phyloP scores from a whole-genome alignment of 148 eudicot species.

The Spergularia bocconei region DNA sequence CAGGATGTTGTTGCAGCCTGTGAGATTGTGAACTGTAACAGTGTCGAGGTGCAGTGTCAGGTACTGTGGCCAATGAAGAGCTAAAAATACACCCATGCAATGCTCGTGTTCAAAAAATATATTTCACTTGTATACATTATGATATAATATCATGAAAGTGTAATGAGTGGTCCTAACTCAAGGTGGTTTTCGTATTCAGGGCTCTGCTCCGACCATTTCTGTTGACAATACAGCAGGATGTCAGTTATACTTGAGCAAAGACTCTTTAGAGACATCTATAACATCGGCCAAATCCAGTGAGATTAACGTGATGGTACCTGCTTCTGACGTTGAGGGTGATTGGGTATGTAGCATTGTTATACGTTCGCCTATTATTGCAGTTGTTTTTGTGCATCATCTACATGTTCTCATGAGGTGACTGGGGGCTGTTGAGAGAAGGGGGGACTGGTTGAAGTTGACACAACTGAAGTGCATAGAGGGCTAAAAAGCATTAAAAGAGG shows the following conservation, averaged over 20 bases:
- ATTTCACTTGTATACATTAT: constrained; percentile 1
- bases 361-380: not conserved
- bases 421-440: not conserved
- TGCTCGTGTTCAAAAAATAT: too few relatives aligned
- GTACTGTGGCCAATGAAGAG: constrained; percentile 30
- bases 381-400: not conserved
- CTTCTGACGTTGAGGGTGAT: constrained; percentile 63
- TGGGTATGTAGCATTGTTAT: constrained; percentile 59
- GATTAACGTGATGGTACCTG: constrained; percentile 86
- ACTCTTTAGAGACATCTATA: constrained; percentile 68
- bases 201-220: constrained; percentile 92
- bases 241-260: constrained; percentile 90
- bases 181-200: constrained; percentile 40
- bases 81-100: not conserved
- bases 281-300: constrained; percentile 98
- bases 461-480: not conserved
- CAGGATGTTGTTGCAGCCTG: constrained; percentile 99
- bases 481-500: too few relatives aligned
- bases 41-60: constrained; percentile 96
- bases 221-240: constrained; percentile 93
- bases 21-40: constrained; percentile 89
- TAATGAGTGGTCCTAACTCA: constrained; percentile 11
- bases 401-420: not conserved
- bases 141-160: not conserved
- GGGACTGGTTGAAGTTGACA: not conserved